Base-by-base conservation (phyloP, 768 basidiomycete species). In the Phallus indusiatus region DNA sequence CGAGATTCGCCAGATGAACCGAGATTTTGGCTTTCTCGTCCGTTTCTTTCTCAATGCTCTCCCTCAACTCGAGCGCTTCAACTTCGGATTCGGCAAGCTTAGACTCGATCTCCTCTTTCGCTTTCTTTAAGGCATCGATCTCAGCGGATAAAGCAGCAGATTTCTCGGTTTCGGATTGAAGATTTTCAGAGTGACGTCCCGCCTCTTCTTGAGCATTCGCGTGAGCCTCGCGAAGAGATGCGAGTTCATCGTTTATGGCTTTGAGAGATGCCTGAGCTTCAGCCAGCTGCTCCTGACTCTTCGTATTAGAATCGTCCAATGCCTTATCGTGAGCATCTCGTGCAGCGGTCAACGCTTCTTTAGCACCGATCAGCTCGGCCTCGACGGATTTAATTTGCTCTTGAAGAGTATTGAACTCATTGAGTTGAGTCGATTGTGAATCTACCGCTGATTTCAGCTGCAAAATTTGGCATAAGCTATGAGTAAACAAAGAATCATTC, bases 11-110 rank as follows among this genome's bases (percentile, higher is more conserved):
- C 33, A 87, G 72, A 50, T 72, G 78, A 11, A 72, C 69, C 42
- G 78, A 65, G 11, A 77, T 68, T 60, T 73, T 72, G 50, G 72
- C 74, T 53, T 77, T 80, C 33, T 78, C 78, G 57, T 89, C 88
- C 64, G 86, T 83, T 6, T 77, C 73, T 18, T 70, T 70, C 64
- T 91, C 90, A 61, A 81, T 80, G 47, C 74, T 74, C 67, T 93
- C 90, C 69, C 78, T 88, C 61, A 85, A 66, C 71, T 92, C 90
- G 59, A 91, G 70, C 47, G 90, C 78, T 67, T 92, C 88, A 53
- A 93, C 73, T 72, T 93, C 90, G 22, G 90, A 75, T 65, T 93
- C 90, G 0, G 87, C 88, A 4, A 91, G 73, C 70, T 84, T 89
- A 66, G 73, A 75, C 9, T 83, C 79, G 47, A 73, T 82, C 60